phyloP scores from a whole-genome alignment of 768 basidiomycete genomes.

The Rhodosporidiobolus odoratus region DNA sequence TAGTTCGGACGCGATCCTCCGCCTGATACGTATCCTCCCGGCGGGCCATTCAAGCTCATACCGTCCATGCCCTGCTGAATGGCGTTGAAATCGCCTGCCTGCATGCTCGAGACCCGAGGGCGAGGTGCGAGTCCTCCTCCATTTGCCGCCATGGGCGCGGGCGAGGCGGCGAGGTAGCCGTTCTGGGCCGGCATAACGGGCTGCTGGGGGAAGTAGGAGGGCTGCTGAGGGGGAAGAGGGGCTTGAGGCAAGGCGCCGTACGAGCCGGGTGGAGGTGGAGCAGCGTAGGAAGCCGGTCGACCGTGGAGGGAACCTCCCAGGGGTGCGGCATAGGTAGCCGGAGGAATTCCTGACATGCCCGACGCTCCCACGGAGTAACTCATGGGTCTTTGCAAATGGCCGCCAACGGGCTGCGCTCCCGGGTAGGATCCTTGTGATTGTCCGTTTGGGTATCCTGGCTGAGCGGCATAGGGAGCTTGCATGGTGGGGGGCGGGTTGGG shows the following conservation, averaged over 20 bases:
- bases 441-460: background rate
- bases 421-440: background rate
- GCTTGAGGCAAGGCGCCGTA: constrained; percentile 5
- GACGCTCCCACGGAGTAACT: constrained; percentile 14
- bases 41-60: constrained; percentile 8
- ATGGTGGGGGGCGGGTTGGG: background rate
- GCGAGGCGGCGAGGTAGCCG: background rate
- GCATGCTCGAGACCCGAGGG: constrained; percentile 27
- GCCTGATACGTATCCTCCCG: background rate
- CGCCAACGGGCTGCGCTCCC: background rate
- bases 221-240: background rate
- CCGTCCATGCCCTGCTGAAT: constrained; percentile 18
- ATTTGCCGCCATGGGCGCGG: background rate
- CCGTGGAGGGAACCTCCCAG: constrained; percentile 5
- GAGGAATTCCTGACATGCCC: too few species aligned
- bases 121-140: constrained; percentile 1
- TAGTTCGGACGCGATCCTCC: constrained; percentile 7
- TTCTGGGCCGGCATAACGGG: background rate
- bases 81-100: constrained; percentile 23
- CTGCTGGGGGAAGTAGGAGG: constrained; percentile 10
- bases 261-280: background rate
- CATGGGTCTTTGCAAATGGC: constrained; percentile 1
- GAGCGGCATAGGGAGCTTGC: background rate
- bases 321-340: background rate
- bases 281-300: constrained; percentile 20